A percentile compares a stretch with the other conserved stretches of the same genome.
These are phyloP conservation scores for Candida sp. DNA, from an alignment of 1,139 yeast species.

Conservation along the genomic window DNA sequence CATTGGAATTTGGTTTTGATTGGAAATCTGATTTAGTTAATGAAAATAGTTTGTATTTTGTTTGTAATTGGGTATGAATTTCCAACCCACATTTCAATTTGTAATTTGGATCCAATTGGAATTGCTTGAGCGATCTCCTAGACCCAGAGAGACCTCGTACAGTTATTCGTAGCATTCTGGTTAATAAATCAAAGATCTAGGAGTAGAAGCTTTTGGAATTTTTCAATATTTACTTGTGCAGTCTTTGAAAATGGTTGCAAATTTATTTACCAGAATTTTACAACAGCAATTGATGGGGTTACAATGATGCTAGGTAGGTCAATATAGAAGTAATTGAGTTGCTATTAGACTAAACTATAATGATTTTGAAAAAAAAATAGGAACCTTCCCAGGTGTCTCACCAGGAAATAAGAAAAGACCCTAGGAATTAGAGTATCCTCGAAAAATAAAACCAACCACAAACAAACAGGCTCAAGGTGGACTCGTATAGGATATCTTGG, in stretches of 20 bases:
- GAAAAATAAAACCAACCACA: too few species aligned
- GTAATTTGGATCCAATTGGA: slow-evolving; percentile 13
- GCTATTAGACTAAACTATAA: too few species aligned
- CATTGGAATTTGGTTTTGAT: slow-evolving; percentile 62
- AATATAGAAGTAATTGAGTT: too few species aligned
- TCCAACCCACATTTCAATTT: slow-evolving; percentile 84
- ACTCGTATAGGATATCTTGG: too few species aligned
- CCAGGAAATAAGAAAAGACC: too few species aligned
- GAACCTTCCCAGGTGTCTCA: too few species aligned
- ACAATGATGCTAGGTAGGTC: too few species aligned
- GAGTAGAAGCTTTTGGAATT: not conserved
- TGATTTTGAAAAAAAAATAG: too few species aligned
- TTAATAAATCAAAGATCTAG: not conserved
- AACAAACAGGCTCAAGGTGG: too few species aligned
- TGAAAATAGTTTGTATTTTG: slow-evolving; percentile 75
- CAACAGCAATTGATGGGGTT: not conserved
- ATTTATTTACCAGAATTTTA: not conserved
- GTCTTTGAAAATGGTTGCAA: not conserved
- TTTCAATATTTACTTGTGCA: not conserved
- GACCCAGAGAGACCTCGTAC: not conserved
- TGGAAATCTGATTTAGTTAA: slow-evolving; percentile 47
- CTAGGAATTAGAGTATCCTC: too few species aligned
- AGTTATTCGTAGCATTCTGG: not conserved
- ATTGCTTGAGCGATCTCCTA: not conserved
- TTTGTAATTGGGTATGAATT: slow-evolving; percentile 85